Evolutionary conservation across 2,329 filamentous ascomycete genomes (phyloP).

Genomic region (Eurotiales sp.): DNA sequence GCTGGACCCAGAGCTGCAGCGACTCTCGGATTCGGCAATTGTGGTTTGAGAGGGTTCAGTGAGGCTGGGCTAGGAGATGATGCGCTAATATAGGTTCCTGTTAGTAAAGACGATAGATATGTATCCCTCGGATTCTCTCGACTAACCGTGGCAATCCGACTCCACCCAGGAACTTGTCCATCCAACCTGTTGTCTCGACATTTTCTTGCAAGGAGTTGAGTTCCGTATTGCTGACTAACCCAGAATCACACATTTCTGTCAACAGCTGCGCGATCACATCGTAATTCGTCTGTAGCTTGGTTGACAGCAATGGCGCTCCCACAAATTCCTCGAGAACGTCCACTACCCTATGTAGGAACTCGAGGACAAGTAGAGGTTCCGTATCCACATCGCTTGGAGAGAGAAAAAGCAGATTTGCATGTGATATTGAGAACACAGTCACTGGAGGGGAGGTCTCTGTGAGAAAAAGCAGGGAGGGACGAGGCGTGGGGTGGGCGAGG

Average conservation of each 20-base stretch:
- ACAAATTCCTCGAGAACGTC: conserved; percentile 94
- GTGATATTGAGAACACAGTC: conserved; percentile 80
- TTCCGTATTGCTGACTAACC: conserved; percentile 84
- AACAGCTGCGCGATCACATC: conserved; percentile 91
- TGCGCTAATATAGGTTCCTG: conserved; percentile 20
- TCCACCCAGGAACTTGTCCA: conserved; percentile 83
- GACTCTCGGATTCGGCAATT: conserved; percentile 28
- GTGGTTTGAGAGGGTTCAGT: conserved; percentile 38
- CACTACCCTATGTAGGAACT: conserved; percentile 89
- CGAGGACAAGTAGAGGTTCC: conserved; percentile 83
- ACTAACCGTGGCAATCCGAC: conserved; percentile 74
- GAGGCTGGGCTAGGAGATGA: conserved; percentile 41
- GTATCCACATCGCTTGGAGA: conserved; percentile 81
- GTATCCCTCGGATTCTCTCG: neutral
- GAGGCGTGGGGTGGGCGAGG: conserved; percentile 73
- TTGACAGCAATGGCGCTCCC: conserved; percentile 76
- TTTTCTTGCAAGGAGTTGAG: conserved; percentile 87
- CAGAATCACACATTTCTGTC: conserved; percentile 94
- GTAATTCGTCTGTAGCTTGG: conserved; percentile 84
- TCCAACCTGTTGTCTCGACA: conserved; percentile 85
- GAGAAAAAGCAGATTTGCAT: conserved; percentile 82
- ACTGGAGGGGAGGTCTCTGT: conserved; percentile 78
- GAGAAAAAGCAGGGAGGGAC: conserved; percentile 82
- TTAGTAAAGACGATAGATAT: neutral
- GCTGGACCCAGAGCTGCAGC: conserved; percentile 43